A percentile compares a stretch with the other conserved stretches of the same genome.
These are phyloP conservation scores for Boletellus emodensis DNA, from an alignment of 768 basidiomycete species.

Conservation along the genomic window DNA sequence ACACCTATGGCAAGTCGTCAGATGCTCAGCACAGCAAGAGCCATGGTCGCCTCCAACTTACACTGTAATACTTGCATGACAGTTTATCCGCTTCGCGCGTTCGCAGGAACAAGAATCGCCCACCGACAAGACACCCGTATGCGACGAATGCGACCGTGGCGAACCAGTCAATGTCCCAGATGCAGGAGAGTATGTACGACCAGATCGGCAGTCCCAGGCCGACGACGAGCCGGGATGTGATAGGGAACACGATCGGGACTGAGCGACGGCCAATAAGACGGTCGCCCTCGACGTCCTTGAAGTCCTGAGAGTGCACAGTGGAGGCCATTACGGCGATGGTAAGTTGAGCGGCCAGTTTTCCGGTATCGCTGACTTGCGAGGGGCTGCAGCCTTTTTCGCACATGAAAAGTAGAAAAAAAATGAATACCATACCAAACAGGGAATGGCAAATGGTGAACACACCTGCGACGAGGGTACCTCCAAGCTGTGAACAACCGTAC, in stretches of 20 bases:
- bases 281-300: slow-evolving; percentile 43
- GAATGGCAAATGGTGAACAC: background rate
- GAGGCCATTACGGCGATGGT: slow-evolving; percentile 40
- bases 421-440: background rate
- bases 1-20: slow-evolving; percentile 21
- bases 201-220: slow-evolving; percentile 35
- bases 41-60: slow-evolving; percentile 13
- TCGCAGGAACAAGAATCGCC: slow-evolving; percentile 28
- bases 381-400: slow-evolving; percentile 19
- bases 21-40: background rate
- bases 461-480: slow-evolving; percentile 39
- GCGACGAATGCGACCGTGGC: slow-evolving; percentile 26
- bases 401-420: background rate
- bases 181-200: slow-evolving; percentile 31
- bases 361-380: slow-evolving; percentile 25
- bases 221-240: slow-evolving; percentile 31
- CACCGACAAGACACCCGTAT: slow-evolving; percentile 33
- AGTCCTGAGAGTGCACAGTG: slow-evolving; percentile 50
- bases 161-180: slow-evolving; percentile 35
- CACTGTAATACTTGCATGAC: slow-evolving; percentile 38
- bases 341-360: slow-evolving; percentile 30
- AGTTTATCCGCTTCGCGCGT: slow-evolving; percentile 29
- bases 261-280: slow-evolving; percentile 35
- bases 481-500: slow-evolving; percentile 36
- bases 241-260: slow-evolving; percentile 42